Conservation (phyloP, 2,329 filamentous ascomycete species). For the Aspergillus sp. region DNA sequence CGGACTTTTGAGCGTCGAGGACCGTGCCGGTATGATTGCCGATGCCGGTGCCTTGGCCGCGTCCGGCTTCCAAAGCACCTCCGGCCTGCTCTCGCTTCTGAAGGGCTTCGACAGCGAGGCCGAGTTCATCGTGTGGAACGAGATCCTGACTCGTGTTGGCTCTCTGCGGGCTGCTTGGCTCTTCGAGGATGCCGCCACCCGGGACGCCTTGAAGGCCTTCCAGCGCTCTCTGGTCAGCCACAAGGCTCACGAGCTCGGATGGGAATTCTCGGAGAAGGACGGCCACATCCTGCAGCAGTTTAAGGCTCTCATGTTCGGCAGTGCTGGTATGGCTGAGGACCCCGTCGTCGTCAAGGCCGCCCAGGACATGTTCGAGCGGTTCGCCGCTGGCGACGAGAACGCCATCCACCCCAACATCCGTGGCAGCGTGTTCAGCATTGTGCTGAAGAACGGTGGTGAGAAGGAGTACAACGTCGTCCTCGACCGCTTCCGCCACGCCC, state of each 20-base stretch:
- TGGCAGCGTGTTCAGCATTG: slow-evolving; percentile 81
- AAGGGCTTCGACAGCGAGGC: slow-evolving; percentile 79
- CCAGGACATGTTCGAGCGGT: slow-evolving; percentile 87
- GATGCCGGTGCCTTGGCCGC: slow-evolving; percentile 87
- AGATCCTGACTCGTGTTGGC: slow-evolving; percentile 77
- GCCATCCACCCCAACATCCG: slow-evolving; percentile 93
- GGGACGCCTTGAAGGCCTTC: slow-evolving; percentile 79
- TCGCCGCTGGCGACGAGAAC: slow-evolving; percentile 72
- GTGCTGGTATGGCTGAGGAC: slow-evolving; percentile 78
- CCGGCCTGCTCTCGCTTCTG: slow-evolving; percentile 79
- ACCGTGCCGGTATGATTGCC: slow-evolving; percentile 90
- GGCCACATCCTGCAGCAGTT: slow-evolving; percentile 92
- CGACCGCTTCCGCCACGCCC: slow-evolving; percentile 72
- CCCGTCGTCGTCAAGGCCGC: slow-evolving; percentile 74
- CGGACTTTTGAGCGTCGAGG: slow-evolving; percentile 80
- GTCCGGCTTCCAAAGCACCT: slow-evolving; percentile 92
- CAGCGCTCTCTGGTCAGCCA: slow-evolving; percentile 73
- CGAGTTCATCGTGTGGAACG: slow-evolving; percentile 93
- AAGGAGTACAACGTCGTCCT: slow-evolving; percentile 81
- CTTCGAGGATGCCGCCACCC: slow-evolving; percentile 72
- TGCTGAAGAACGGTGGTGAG: slow-evolving; percentile 77
- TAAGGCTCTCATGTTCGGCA: slow-evolving; percentile 86
- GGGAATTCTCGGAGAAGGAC: slow-evolving; percentile 81
- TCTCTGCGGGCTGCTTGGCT: slow-evolving; percentile 84
- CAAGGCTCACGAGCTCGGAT: slow-evolving; percentile 84